Percentiles rank a stretch among this genome's conserved stretches.
phyloP scores from a whole-genome alignment of 441 rosid genomes.

The Syzygium malaccense region DNA sequence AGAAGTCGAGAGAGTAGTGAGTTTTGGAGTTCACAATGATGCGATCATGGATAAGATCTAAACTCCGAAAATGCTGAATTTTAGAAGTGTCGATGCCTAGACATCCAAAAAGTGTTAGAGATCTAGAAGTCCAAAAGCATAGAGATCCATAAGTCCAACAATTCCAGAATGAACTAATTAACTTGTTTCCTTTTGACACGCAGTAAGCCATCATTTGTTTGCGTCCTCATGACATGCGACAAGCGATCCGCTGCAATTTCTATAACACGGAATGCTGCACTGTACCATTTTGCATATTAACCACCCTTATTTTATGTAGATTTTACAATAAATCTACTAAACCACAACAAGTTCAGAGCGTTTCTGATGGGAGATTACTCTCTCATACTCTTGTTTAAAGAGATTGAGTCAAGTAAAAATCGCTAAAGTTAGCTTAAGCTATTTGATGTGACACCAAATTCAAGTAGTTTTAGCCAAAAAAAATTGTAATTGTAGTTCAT shows the following conservation, averaged over 20 bases:
- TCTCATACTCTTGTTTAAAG: background rate
- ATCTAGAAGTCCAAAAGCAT: background rate
- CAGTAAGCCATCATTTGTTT: background rate
- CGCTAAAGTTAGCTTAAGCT: background rate
- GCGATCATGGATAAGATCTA: background rate
- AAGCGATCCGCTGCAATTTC: background rate
- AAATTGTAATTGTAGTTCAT: background rate
- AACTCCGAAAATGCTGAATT: background rate
- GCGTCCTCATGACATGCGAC: fast-evolving
- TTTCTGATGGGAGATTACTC: background rate
- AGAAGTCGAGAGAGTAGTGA: background rate
- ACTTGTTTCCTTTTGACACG: background rate
- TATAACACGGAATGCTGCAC: background rate
- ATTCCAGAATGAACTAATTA: background rate
- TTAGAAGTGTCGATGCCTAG: background rate
- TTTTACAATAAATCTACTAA: background rate
- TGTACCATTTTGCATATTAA: background rate
- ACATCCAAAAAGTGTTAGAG: too few relatives aligned
- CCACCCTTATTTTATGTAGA: background rate
- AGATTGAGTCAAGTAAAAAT: background rate
- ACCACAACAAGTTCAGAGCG: background rate
- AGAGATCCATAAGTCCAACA: background rate
- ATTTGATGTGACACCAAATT: background rate
- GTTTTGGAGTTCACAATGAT: background rate
- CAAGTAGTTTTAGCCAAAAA: background rate